These are phyloP conservation scores for Gossypium anomalum DNA, from an alignment of 345 rosid species.

Conservation along the genomic window DNA sequence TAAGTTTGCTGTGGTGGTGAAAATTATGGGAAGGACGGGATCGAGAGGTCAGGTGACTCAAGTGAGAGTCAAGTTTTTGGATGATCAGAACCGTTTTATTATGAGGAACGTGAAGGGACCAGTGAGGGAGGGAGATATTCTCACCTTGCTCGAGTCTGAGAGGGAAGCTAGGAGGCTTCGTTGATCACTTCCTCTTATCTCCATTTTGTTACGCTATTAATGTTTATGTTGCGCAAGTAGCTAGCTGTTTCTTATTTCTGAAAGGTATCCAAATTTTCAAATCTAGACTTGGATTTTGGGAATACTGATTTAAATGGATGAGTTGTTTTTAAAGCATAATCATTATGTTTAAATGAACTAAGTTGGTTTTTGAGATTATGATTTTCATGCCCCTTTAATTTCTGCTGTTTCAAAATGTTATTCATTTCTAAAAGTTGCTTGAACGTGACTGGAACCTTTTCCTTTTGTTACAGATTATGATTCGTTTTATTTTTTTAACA, in stretches of 20 bases:
- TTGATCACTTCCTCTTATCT: not conserved
- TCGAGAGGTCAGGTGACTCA: conserved; percentile 1
- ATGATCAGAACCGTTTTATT: not conserved
- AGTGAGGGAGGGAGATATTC: not conserved
- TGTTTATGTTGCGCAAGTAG: not conserved
- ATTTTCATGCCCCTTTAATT: not conserved
- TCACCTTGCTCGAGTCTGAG: not conserved
- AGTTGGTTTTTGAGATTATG: not conserved
- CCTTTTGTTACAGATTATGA: too few species aligned
- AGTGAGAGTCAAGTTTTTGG: conserved; percentile 5
- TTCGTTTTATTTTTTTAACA: too few species aligned
- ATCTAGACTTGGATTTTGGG: not conserved
- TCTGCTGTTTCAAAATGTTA: too few species aligned
- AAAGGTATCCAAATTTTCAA: not conserved
- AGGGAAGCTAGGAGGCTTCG: conserved; percentile 5
- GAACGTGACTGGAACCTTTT: too few species aligned
- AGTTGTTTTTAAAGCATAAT: not conserved
- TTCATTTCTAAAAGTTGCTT: too few species aligned
- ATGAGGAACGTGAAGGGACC: not conserved
- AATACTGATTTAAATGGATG: not conserved
- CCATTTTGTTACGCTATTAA: not conserved
- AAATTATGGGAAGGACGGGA: not conserved
- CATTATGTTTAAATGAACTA: not conserved
- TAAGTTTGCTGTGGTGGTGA: conserved; percentile 3
- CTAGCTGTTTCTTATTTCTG: not conserved